Percentiles rank a stretch among this genome's conserved stretches.
phyloP scores from a whole-genome alignment of 345 rosid genomes.

The Brassica cretica region DNA sequence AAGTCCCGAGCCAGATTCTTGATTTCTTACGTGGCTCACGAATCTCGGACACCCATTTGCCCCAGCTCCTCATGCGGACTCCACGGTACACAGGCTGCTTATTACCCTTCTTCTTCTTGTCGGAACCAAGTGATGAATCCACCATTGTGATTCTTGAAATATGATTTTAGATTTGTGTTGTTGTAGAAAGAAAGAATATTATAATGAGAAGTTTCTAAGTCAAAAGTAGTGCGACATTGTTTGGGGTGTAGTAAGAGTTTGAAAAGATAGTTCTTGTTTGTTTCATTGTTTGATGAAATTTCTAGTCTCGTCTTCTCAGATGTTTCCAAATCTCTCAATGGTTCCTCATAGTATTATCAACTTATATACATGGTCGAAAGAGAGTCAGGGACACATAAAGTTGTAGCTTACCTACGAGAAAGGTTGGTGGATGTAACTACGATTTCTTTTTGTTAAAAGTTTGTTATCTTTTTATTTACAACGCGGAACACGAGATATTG shows the following conservation, averaged over 20 bases:
- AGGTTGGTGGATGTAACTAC: slow-evolving; percentile 21
- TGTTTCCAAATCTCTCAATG: slow-evolving; percentile 23
- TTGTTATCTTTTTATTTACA: slow-evolving; percentile 13
- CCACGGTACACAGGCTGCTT: slow-evolving; percentile 78
- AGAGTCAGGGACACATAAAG: neutral
- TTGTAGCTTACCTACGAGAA: slow-evolving; percentile 16
- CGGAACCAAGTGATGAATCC: slow-evolving; percentile 13
- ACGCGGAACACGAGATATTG: slow-evolving; percentile 26
- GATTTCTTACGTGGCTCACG: slow-evolving; percentile 89
- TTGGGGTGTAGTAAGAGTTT: neutral
- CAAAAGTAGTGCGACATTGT: slow-evolving; percentile 1
- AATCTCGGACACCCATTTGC: slow-evolving; percentile 98
- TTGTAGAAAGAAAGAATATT: neutral
- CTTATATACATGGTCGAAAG: slow-evolving; percentile 6
- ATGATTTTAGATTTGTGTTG: neutral
- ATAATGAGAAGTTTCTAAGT: neutral
- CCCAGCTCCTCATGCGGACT: slow-evolving; percentile 92
- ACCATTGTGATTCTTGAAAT: slow-evolving; percentile 23
- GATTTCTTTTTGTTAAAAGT: neutral
- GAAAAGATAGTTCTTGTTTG: slow-evolving; percentile 35
- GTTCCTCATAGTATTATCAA: neutral
- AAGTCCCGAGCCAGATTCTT: slow-evolving; percentile 98
- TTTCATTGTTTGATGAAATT: slow-evolving; percentile 25
- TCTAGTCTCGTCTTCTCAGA: slow-evolving; percentile 16
- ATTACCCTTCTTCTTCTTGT: slow-evolving; percentile 29